Evolutionary conservation across 441 rosid species (phyloP), one percentile per base, ranked within the genome.

Genomic region (Populus hybrid): DNA sequence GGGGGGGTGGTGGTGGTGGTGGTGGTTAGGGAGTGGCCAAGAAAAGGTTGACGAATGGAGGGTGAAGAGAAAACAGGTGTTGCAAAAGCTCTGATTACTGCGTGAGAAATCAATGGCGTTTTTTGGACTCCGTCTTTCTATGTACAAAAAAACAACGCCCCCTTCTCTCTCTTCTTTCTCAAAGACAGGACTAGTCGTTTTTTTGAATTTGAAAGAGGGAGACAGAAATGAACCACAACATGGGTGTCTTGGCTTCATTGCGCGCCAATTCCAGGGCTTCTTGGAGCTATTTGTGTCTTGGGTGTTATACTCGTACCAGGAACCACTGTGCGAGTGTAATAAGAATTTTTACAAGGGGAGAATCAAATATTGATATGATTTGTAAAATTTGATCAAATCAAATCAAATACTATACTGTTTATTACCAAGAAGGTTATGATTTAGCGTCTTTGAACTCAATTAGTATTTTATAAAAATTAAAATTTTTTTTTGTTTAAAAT

Each of bases 71-170:
- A 36, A 85, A 87, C 95, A 94, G 73, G 91, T 92, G 98, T 87
- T 88, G 86, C 88, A 84, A 91, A 90, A 92, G 91, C 83, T 91
- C 95, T 91, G 96, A 72, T 68, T 6, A n/a, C 69, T 72, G 76
- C 67, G 71, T 79, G 90, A 86, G 87, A 90, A 85, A 83, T 89
- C 94, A 89, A 90, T 91, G 93, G 93, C 84, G 85, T 86, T 84
- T 82, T 75, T 69, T 74, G 79, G 80, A 38, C 85, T 81, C 86
- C 76, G 67, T 82, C 83, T 84, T 75, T 78, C 73, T 26, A 38
- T 79, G 77, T 72, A 65, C 16, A 57, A 30, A 20, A 61, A 68
- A 30, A 75, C 36, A 23, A 40, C 72, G 75, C 28, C 24, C 59
- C 7, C 36, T 21, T 0, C 23, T 30, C 8, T 24, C 35, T 34